Conservation (phyloP, 73 alveolate genomes). For the Tetrahymena malaccensis region DNA sequence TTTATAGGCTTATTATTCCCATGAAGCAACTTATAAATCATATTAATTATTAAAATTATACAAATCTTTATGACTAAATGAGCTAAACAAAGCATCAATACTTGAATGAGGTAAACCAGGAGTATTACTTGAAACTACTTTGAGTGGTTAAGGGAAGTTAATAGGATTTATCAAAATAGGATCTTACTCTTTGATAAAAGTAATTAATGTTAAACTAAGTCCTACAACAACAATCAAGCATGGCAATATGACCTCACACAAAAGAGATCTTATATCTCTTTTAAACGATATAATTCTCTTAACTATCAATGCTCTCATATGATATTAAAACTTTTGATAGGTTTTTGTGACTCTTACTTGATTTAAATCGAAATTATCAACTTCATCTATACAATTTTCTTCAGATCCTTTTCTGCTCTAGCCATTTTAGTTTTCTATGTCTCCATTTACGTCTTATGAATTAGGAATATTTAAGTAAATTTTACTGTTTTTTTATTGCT, state of each 20-base stretch:
- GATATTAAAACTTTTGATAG: conserved; percentile 27
- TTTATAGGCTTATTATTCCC: too few relatives aligned
- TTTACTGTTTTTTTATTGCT: too few relatives aligned
- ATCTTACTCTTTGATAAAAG: conserved; percentile 10
- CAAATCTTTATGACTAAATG: too few relatives aligned
- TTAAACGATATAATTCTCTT: conserved; percentile 39
- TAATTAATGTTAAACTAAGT: conserved; percentile 24
- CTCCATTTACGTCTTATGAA: too few relatives aligned
- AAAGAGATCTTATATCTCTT: conserved; percentile 51
- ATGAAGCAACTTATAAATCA: too few relatives aligned
- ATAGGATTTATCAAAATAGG: background rate
- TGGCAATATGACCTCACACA: conserved; percentile 60
- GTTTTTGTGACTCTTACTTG: conserved; percentile 39
- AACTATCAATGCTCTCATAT: conserved; percentile 48
- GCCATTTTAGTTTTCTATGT: too few relatives aligned
- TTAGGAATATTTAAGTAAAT: too few relatives aligned
- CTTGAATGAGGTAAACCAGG: too few relatives aligned
- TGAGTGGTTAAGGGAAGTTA: too few relatives aligned
- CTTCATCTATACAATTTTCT: background rate
- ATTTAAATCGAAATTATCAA: conserved; percentile 51
- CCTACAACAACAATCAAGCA: conserved; percentile 58
- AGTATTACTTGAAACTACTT: too few relatives aligned
- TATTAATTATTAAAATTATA: too few relatives aligned
- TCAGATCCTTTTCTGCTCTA: background rate
- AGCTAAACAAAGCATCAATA: too few relatives aligned